phyloP scores from a whole-genome alignment of 2,329 filamentous ascomycete species.

The Fusarium sp. region DNA sequence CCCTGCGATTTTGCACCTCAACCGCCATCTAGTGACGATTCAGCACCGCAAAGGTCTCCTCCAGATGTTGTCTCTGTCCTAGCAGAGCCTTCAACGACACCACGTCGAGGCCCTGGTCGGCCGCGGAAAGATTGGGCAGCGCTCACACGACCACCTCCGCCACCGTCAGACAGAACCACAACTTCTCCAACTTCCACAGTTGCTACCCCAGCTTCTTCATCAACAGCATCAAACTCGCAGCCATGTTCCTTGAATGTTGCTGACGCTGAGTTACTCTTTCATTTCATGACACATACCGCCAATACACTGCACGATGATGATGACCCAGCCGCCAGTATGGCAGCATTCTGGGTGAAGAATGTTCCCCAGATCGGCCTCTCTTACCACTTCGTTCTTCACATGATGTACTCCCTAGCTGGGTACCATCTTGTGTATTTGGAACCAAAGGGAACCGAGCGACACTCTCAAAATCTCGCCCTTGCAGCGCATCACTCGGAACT shows the following conservation, averaged over 20 bases:
- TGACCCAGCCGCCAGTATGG: conserved; percentile 38
- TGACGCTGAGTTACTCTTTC: conserved; percentile 52
- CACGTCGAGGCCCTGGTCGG: conserved; percentile 50
- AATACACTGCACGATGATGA: conserved; percentile 41
- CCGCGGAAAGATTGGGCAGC: conserved; percentile 52
- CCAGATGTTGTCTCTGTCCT: conserved; percentile 31
- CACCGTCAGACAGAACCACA: conserved; percentile 38
- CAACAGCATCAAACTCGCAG: conserved; percentile 41
- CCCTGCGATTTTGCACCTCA: conserved; percentile 49
- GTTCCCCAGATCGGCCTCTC: conserved; percentile 49
- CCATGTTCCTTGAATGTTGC: conserved; percentile 46
- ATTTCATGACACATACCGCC: conserved; percentile 49
- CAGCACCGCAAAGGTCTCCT: conserved; percentile 33
- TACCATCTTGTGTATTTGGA: conserved; percentile 48
- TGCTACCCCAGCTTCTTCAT: conserved; percentile 43
- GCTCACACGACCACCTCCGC: conserved; percentile 40
- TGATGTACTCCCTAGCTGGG: conserved; percentile 48
- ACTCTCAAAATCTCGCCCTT: conserved; percentile 36
- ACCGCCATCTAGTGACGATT: conserved; percentile 38
- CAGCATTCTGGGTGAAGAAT: conserved; percentile 50
- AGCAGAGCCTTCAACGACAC: conserved; percentile 35
- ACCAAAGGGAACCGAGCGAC: conserved; percentile 37
- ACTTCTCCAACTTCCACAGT: conserved; percentile 45
- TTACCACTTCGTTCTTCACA: conserved; percentile 51
- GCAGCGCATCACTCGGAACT: conserved; percentile 47